Evolutionary conservation across 805 yeast genomes (phyloP).

Genomic region (Kuraishia floccosa): DNA sequence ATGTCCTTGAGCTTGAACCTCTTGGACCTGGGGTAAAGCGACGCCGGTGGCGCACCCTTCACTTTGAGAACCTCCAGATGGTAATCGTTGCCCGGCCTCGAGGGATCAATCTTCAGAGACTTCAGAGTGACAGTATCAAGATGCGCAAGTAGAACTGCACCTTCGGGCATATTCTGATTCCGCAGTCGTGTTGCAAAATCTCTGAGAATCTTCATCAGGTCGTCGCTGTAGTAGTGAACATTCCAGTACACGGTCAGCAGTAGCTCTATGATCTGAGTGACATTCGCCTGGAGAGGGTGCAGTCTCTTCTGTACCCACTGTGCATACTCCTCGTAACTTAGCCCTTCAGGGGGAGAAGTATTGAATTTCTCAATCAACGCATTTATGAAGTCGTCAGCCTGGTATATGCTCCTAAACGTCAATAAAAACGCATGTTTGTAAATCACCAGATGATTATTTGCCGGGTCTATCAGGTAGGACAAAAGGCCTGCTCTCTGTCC

Average conservation of each 20-base stretch:
- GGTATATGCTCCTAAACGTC: constrained; percentile 68
- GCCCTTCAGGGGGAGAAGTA: constrained; percentile 75
- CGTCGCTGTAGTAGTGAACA: constrained; percentile 40
- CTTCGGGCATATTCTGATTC: not conserved
- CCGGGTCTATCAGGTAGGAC: constrained; percentile 72
- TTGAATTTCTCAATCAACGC: constrained; percentile 55
- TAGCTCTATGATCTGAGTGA: constrained; percentile 53
- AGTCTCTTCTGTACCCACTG: constrained; percentile 67
- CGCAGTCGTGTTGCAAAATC: not conserved
- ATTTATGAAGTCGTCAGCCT: constrained; percentile 50
- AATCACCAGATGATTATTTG: constrained; percentile 41
- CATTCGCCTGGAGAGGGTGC: constrained; percentile 53
- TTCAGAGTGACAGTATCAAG: not conserved
- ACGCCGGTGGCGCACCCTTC: constrained; percentile 6
- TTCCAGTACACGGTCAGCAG: constrained; percentile 67
- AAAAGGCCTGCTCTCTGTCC: constrained; percentile 73
- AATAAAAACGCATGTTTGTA: constrained; percentile 61
- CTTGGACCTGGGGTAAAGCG: constrained; percentile 11
- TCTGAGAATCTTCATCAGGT: constrained; percentile 18
- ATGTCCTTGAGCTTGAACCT: constrained; percentile 46
- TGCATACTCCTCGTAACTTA: constrained; percentile 72
- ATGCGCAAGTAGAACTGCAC: not conserved
- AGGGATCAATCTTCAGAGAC: not conserved
- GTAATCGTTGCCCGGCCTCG: no score
- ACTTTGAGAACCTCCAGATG: not conserved